phyloP scores from a whole-genome alignment of 202 grass and related monocot genomes.

The Panicum virgatum region DNA sequence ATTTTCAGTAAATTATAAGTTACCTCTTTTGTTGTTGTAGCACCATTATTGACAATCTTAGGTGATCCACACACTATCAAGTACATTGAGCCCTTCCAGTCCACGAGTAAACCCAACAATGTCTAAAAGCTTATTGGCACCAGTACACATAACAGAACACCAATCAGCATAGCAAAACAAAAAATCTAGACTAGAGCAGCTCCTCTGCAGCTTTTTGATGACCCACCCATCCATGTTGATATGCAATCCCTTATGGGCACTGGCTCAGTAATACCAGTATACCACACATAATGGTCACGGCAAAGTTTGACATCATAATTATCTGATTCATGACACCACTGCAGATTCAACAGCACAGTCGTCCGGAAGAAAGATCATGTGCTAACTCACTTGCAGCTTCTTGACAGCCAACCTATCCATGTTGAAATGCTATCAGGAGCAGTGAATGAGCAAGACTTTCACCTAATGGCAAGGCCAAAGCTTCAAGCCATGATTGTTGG shows the following conservation, averaged over 20 bases:
- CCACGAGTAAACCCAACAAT: constrained; percentile 28
- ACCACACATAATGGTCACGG: background rate
- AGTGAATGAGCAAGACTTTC: constrained; percentile 5
- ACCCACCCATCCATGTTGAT: constrained; percentile 34
- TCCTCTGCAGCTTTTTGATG: constrained; percentile 42
- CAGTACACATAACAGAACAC: constrained; percentile 14
- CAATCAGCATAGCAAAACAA: background rate
- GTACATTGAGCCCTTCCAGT: constrained; percentile 36
- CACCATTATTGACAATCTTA: constrained; percentile 35
- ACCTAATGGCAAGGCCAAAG: constrained; percentile 5
- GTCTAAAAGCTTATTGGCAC: constrained; percentile 37
- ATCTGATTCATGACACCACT: background rate
- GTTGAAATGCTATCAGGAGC: constrained; percentile 35
- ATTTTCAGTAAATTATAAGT: background rate
- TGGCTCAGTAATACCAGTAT: constrained; percentile 3
- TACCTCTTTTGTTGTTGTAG: constrained; percentile 27
- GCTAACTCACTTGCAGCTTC: constrained; percentile 45
- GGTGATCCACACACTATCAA: constrained; percentile 36
- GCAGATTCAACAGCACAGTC: background rate
- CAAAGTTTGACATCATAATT: constrained; percentile 23
- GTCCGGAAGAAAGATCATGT: background rate
- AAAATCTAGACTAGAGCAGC: background rate
- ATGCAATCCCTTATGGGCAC: constrained; percentile 34
- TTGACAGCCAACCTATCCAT: constrained; percentile 36
- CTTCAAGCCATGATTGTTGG: background rate